Conservation (phyloP, 257 asterid species). For the Parsonsia alboflavescens region DNA sequence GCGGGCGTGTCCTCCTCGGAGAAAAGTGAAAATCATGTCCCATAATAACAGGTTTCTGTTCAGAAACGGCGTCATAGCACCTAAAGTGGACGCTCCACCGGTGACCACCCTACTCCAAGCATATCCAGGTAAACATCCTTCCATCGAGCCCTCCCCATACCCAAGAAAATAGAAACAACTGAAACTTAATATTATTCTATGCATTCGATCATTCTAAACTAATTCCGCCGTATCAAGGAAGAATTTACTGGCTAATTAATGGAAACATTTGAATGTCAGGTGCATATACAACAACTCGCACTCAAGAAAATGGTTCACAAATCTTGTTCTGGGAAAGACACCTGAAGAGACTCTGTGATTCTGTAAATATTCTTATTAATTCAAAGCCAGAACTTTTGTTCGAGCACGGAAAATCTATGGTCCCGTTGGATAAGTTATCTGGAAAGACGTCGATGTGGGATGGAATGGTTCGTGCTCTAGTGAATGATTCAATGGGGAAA, state of each 20-base stretch:
- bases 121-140: conserved; percentile 47
- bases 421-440: conserved; percentile 23
- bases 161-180: not conserved
- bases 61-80: conserved; percentile 54
- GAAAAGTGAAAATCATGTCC: conserved; percentile 22
- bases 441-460: conserved; percentile 41
- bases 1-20: not conserved
- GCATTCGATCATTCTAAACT: not conserved
- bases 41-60: conserved; percentile 40
- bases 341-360: conserved; percentile 58
- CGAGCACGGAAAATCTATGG: conserved; percentile 13
- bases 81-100: conserved; percentile 46
- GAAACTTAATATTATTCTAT: not conserved
- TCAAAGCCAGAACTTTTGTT: conserved; percentile 49
- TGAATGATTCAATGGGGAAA: conserved; percentile 58
- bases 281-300: conserved; percentile 93
- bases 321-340: conserved; percentile 87
- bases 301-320: conserved; percentile 57
- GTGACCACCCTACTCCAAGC: conserved; percentile 70
- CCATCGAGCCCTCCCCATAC: not conserved
- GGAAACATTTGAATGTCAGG: conserved; percentile 41
- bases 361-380: conserved; percentile 45
- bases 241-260: conserved; percentile 1
- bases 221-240: not conserved
- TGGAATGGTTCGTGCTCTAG: conserved; percentile 45